A percentile compares a stretch with the other conserved stretches of the same genome.
These are phyloP conservation scores for Eucalyptus brandiana DNA, from an alignment of 345 rosid genomes.

Conservation along the genomic window DNA sequence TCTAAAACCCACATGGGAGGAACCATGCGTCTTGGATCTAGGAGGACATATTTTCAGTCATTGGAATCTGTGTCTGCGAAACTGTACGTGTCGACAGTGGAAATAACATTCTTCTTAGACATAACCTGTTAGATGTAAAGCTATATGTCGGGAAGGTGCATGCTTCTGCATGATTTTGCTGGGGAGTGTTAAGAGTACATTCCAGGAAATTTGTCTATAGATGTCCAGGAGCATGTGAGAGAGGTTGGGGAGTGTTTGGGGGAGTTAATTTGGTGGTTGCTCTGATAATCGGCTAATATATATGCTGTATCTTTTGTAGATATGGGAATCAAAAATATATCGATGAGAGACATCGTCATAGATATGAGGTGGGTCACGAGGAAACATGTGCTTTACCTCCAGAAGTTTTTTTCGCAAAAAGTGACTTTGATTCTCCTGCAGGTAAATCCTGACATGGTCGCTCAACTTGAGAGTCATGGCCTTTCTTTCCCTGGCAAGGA, in stretches of 20 bases:
- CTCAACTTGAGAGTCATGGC: conserved; percentile 64
- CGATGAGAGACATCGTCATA: conserved; percentile 96
- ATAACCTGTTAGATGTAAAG: background rate
- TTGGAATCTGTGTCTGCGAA: conserved; percentile 67
- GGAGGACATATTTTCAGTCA: conserved; percentile 56
- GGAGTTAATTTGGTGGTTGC: background rate
- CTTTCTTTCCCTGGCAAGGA: conserved; percentile 86
- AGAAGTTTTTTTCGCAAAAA: background rate
- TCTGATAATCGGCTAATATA: background rate
- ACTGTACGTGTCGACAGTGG: conserved; percentile 36
- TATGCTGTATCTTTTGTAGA: conserved; percentile 10
- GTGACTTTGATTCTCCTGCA: conserved; percentile 5
- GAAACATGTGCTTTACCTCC: background rate
- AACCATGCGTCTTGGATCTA: conserved; percentile 93
- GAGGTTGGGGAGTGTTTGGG: background rate
- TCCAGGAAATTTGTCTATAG: background rate
- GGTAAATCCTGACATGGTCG: conserved; percentile 88
- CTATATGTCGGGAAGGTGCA: background rate
- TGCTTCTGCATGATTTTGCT: background rate
- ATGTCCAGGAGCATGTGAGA: background rate
- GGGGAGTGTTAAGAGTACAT: background rate
- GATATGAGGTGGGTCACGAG: conserved; percentile 60
- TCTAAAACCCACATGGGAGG: conserved; percentile 96
- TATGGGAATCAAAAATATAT: conserved; percentile 57
- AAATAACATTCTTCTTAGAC: background rate